These are phyloP conservation scores for Vigna reflexopilosa DNA, from an alignment of 306 rosid species.

Conservation along the genomic window DNA sequence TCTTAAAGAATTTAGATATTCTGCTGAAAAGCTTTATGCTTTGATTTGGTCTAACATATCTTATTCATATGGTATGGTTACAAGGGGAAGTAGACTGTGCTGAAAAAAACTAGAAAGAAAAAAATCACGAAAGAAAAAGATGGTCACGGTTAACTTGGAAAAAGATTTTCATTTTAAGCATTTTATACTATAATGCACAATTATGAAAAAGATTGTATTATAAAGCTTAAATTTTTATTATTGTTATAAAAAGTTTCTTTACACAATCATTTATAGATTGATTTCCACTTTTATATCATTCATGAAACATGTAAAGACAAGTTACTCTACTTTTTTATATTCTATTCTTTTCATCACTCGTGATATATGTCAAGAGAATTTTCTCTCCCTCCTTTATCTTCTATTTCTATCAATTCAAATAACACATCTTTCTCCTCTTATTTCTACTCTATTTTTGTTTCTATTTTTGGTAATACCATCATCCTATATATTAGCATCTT, in stretches of 20 bases:
- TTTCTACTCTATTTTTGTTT: background rate
- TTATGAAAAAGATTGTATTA: background rate
- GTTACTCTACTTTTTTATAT: background rate
- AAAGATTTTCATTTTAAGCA: background rate
- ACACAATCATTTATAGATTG: background rate
- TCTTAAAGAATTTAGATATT: too few species aligned
- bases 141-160: background rate
- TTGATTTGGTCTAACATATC: background rate
- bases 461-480: conserved; percentile 11
- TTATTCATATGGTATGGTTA: background rate
- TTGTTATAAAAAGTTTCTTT: background rate
- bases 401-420: background rate
- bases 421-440: background rate
- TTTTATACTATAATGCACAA: background rate
- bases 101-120: background rate
- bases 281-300: background rate
- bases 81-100: background rate
- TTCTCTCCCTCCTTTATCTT: background rate
- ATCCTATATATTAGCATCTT: conserved; percentile 20
- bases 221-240: background rate
- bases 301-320: background rate
- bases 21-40: background rate
- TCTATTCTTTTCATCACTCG: background rate
- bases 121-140: background rate
- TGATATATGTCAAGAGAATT: background rate